Evolutionary conservation across 78 protist genomes (phyloP), one percentile per base, ranked within the genome.

Genomic region (Pirum gemmata): DNA sequence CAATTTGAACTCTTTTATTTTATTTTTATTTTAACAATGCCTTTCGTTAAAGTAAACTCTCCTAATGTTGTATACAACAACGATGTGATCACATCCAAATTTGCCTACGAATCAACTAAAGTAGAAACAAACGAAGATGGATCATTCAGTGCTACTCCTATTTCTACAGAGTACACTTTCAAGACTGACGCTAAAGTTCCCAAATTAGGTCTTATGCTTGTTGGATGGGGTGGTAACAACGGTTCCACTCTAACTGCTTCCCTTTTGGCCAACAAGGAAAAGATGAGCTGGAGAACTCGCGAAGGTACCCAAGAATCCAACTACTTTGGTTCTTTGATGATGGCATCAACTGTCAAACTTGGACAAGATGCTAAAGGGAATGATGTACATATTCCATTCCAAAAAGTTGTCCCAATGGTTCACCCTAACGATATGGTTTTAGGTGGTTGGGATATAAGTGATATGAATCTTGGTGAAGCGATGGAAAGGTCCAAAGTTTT

Each of bases 161-260:
- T 34, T 76, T 25, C 40, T 39, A 21, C 39, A 1, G 78, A 88
- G 29, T 90, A 78, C 79, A 61, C 67, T 39, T 87, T 93, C 86
- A 87, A 73, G 41, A 93, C 95, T 38, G 73, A 89, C 75, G 90
- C 92, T 18, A 40, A 40, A 61, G 89, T 87, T 0, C 90, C 93
- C 13, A 83, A 89, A 83, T 13, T 61, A 41, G 94, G 97, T 34
- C 67, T 95, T 51, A 95, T 98, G 98, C 79, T 98, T 36, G 98
- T 97, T 78, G 99, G 99, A 61, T 85, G 86, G 82, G 99, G 98
- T 51, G 99, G 99, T 86, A 98, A 98, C 96, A 98, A 98, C 94
- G 99, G 99, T 31, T 73, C 99, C 27, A 97, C 99, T 1, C 87
- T 97, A 1, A 92, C 95, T 1, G 98, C 96, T 27, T 94, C 96